These are phyloP conservation scores for Prillingera fragicola DNA, from an alignment of 1,284 basidiomycete species.

Conservation along the genomic window DNA sequence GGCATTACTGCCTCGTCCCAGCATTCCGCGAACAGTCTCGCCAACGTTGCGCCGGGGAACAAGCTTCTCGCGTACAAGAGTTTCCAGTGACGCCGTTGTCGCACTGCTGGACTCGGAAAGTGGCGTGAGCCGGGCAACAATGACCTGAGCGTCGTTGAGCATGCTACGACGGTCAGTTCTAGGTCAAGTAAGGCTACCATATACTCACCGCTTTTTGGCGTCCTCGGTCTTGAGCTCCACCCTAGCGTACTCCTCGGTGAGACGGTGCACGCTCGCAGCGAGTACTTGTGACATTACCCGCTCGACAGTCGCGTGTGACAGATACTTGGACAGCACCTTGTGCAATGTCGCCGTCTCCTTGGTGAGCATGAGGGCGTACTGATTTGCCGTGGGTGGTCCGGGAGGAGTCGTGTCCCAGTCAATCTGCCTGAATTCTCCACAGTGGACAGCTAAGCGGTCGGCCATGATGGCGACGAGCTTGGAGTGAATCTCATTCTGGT, in stretches of 20 bases:
- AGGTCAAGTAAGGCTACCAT: conserved; percentile 7
- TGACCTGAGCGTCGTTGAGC: conserved; percentile 66
- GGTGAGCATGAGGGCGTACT: conserved; percentile 82
- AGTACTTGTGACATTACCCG: conserved; percentile 89
- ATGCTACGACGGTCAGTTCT: conserved; percentile 53
- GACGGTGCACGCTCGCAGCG: conserved; percentile 78
- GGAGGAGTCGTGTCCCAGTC: conserved; percentile 65
- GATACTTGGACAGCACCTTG: conserved; percentile 90
- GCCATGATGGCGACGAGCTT: conserved; percentile 99
- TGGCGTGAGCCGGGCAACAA: conserved; percentile 65
- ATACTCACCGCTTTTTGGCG: conserved; percentile 68
- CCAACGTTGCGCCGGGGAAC: conserved; percentile 39
- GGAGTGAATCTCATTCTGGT: conserved; percentile 97
- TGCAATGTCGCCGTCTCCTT: conserved; percentile 95
- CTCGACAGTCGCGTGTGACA: conserved; percentile 71
- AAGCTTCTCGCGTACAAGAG: conserved; percentile 68
- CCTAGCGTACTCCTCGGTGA: conserved; percentile 74
- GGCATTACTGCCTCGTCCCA: conserved; percentile 28
- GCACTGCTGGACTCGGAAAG: conserved; percentile 58
- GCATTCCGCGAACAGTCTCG: conserved; percentile 34
- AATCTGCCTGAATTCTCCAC: conserved; percentile 56
- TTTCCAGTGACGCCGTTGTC: conserved; percentile 63
- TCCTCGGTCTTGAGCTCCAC: conserved; percentile 73
- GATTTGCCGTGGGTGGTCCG: conserved; percentile 37
- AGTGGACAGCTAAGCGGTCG: conserved; percentile 82